Percentiles rank a stretch among this genome's conserved stretches.
Evolutionary conservation across 805 yeast genomes (phyloP).

Genomic region (Candida qinlingensis): DNA sequence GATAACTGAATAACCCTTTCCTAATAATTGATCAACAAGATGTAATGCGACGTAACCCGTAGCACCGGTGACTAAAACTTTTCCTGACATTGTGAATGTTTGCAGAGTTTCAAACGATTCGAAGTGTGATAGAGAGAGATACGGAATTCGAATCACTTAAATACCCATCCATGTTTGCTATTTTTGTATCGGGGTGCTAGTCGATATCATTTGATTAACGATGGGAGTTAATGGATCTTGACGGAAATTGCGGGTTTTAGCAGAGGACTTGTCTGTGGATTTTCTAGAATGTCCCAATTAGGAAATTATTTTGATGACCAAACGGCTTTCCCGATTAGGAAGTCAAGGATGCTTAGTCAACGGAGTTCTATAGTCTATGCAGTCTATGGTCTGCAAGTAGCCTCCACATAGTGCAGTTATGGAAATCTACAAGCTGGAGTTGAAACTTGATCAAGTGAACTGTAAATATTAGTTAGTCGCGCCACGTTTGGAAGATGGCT

Average conservation of each 20-base stretch:
- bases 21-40: conserved; percentile 31
- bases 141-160: background rate
- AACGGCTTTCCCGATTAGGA: too few relatives aligned
- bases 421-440: too few relatives aligned
- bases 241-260: background rate
- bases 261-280: background rate
- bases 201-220: background rate
- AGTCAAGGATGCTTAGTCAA: too few relatives aligned
- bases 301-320: background rate
- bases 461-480: too few relatives aligned
- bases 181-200: background rate
- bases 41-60: conserved; percentile 43
- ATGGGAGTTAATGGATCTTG: background rate
- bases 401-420: too few relatives aligned
- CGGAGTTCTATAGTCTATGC: too few relatives aligned
- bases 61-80: conserved; percentile 40
- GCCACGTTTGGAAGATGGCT: too few relatives aligned
- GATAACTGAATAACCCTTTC: conserved; percentile 33
- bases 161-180: too few relatives aligned
- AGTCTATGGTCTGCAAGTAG: too few relatives aligned
- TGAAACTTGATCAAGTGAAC: too few relatives aligned
- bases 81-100: background rate
- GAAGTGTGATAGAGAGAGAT: background rate
- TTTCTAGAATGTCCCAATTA: background rate
- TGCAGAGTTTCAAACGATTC: background rate